Conservation (phyloP, 2,329 filamentous ascomycete genomes). For the Exophiala spinifera region DNA sequence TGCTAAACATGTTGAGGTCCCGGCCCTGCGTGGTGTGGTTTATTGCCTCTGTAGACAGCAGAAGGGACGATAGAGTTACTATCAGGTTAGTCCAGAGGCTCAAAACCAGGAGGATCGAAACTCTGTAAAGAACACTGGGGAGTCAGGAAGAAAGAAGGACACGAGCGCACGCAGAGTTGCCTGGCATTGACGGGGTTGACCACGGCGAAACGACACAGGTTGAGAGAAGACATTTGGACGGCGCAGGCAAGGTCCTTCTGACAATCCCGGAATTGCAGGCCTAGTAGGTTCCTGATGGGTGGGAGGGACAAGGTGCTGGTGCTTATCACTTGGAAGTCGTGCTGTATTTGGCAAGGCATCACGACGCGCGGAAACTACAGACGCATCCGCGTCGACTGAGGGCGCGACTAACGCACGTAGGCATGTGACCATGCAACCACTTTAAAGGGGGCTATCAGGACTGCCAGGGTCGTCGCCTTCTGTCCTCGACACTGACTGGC, state of each 20-base stretch:
- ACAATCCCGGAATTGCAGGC: constrained; percentile 10
- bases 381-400: constrained; percentile 6
- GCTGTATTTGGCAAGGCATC: constrained; percentile 12
- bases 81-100: not conserved
- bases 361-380: constrained; percentile 10
- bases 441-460: constrained; percentile 2
- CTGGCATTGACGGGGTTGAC: constrained; percentile 10
- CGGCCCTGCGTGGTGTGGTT: too few species aligned
- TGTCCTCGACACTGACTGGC: constrained; percentile 3
- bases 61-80: not conserved
- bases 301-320: not conserved
- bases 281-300: constrained; percentile 2
- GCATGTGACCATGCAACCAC: constrained; percentile 25
- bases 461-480: constrained; percentile 2
- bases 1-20: constrained; percentile 17
- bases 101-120: not conserved
- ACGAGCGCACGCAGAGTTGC: constrained; percentile 11
- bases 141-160: not conserved
- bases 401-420: constrained; percentile 2
- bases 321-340: constrained; percentile 5
- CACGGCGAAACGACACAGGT: constrained; percentile 3
- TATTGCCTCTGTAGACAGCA: too few species aligned
- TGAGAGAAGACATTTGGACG: constrained; percentile 7
- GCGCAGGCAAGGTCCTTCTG: constrained; percentile 11
- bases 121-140: constrained; percentile 1